phyloP scores from a whole-genome alignment of 257 asterid genomes.

The Solanum raphanifolium region DNA sequence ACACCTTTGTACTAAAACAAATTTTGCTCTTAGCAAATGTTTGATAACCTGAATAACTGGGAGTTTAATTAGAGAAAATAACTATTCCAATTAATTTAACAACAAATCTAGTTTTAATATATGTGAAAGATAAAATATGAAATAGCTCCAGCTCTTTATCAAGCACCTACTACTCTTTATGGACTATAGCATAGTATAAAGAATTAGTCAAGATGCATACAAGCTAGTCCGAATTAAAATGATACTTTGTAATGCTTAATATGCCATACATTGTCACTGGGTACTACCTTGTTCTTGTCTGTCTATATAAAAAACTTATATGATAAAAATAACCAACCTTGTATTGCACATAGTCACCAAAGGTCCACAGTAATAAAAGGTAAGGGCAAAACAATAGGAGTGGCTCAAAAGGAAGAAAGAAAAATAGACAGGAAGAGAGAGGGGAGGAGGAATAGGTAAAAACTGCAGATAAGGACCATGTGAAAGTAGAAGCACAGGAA shows the following conservation, averaged over 20 bases:
- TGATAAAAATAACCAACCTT: neutral
- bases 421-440: neutral
- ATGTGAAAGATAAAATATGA: neutral
- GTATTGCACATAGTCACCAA: neutral
- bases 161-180: neutral
- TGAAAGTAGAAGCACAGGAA: conserved; percentile 14
- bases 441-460: neutral
- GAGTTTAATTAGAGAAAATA: neutral
- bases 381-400: neutral
- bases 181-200: neutral
- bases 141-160: neutral
- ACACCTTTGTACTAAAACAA: no score
- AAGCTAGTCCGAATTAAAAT: neutral
- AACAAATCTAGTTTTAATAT: neutral
- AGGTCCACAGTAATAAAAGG: neutral
- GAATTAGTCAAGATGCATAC: neutral
- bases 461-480: neutral
- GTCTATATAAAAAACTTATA: neutral
- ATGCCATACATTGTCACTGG: neutral
- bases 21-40: neutral
- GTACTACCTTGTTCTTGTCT: neutral
- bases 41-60: neutral
- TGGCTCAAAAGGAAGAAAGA: neutral
- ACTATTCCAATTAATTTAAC: neutral
- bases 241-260: neutral